Base-by-base conservation (phyloP, 2,329 filamentous ascomycete genomes). In the Talaromyces pinophilus region DNA sequence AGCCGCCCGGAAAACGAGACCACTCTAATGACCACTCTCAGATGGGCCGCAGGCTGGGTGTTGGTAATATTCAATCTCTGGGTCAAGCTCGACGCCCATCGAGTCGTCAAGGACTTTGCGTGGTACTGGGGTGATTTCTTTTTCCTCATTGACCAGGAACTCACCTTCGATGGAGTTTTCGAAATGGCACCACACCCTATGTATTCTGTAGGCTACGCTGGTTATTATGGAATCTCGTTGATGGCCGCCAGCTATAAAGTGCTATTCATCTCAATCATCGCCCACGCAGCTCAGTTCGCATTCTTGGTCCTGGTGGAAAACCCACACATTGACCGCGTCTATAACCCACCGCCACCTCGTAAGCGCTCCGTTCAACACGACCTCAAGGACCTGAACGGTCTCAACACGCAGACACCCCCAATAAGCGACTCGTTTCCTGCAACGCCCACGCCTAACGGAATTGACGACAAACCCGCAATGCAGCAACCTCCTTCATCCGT, bases 61-160 rank as follows among this genome's bases (percentile, higher is more conserved):
- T 85, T 98, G 30, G 90, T 99, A 69, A 85, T 91, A 66, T 98
- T 99, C 86, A 99, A 98, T 78, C 85, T 98, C 25, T 98, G 95
- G 93, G 95, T 99, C 70, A 99, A 99, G 81, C 85, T 99, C 69
- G 95, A 99, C 79, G 95, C 95, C 22, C 95, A 99, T 79, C 87
- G 95, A 68, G 95, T 99, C 60, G 95, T 99, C 76, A 98, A 98
- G 80, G 95, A 99, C 80, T 99, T 93, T 81, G 95, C 95, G 33
- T 99, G 95, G 95, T 99, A 98, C 81, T 99, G 95, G 95, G 95
- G 95, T 68, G 95, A 99, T 80, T 98, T 98, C 81, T 99, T 98
- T 84, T 99, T 93, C 80, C 89, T 99, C 75, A 92, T 99, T 78
- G 95, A 99, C 80, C 93, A 98, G 81, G 92, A 97, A 76, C 84